A percentile compares a stretch with the other conserved stretches of the same genome.
Evolutionary conservation across 2,329 filamentous ascomycete species (phyloP).

Genomic region (Coniochaeta hoffmannii): DNA sequence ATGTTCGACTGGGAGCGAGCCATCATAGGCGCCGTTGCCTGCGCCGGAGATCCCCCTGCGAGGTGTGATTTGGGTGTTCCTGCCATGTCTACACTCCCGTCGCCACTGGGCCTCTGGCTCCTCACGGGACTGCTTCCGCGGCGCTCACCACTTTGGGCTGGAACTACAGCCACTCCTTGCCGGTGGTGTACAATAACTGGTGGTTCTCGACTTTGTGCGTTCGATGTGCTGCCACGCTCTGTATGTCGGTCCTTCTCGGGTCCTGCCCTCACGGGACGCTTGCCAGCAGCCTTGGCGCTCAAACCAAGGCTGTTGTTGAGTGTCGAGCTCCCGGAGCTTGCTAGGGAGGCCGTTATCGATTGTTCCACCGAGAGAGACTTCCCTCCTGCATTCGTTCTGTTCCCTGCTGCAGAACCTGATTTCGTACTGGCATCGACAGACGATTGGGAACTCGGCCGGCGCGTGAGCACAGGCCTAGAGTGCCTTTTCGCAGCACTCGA

Average conservation of each 20-base stretch:
- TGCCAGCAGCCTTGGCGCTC: conserved; percentile 41
- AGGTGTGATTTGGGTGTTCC: neutral
- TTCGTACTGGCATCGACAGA: conserved; percentile 24
- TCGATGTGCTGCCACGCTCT: neutral
- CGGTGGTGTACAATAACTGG: neutral
- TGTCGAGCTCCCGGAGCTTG: conserved; percentile 5
- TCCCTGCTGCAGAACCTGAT: neutral
- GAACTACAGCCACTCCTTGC: too few relatives aligned
- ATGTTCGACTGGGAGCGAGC: conserved; percentile 11
- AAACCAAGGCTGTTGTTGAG: conserved; percentile 6
- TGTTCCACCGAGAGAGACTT: neutral
- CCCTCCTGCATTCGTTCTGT: neutral
- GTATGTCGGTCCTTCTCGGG: conserved; percentile 5
- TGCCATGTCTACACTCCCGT: neutral
- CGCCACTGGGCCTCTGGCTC: neutral
- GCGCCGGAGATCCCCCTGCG: neutral
- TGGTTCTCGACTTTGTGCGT: neutral
- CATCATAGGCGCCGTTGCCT: conserved; percentile 4
- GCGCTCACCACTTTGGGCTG: neutral
- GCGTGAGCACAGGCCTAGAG: conserved; percentile 33
- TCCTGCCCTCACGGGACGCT: conserved; percentile 28
- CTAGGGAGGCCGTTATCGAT: neutral
- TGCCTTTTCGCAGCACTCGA: conserved; percentile 35
- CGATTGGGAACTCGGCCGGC: conserved; percentile 40
- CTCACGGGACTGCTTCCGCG: neutral